Evolutionary conservation across 441 rosid species (phyloP).

Genomic region (Macaranga tanarius): DNA sequence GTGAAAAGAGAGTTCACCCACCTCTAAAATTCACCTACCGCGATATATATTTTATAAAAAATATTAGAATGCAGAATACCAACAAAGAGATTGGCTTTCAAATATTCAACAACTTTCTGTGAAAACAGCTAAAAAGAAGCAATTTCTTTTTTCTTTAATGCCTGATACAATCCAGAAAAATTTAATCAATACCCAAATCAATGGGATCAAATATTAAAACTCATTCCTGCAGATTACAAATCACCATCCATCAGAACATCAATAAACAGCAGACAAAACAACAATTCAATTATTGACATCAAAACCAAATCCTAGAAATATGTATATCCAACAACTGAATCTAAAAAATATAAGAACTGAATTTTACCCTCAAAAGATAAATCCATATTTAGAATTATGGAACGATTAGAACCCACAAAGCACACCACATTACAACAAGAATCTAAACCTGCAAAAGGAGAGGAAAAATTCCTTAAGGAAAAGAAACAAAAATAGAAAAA

Average conservation of each 20-base stretch:
- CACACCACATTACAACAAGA: conserved; percentile 54
- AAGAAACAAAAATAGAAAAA: neutral
- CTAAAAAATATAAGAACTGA: neutral
- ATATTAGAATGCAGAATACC: conserved; percentile 12
- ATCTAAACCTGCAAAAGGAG: conserved; percentile 51
- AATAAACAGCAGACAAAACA: conserved; percentile 15
- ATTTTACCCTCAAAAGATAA: conserved; percentile 46
- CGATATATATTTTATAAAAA: neutral
- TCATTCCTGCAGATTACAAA: conserved; percentile 7
- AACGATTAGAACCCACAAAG: conserved; percentile 35
- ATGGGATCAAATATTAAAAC: conserved; percentile 10
- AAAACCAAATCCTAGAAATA: conserved; percentile 19
- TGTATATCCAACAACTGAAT: conserved; percentile 5
- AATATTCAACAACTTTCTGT: conserved; percentile 20
- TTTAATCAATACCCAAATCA: conserved; percentile 18
- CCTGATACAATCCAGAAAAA: conserved; percentile 24
- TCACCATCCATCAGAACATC: conserved; percentile 20
- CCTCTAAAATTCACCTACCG: conserved; percentile 30
- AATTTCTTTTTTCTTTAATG: neutral
- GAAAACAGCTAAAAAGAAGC: conserved; percentile 1
- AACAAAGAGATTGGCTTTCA: conserved; percentile 14
- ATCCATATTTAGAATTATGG: conserved; percentile 38
- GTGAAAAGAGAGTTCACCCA: conserved; percentile 27
- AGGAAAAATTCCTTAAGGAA: conserved; percentile 12
- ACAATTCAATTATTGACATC: conserved; percentile 7